Base-by-base conservation (phyloP, 2,329 filamentous ascomycete genomes). In the Cladosporium sp. region DNA sequence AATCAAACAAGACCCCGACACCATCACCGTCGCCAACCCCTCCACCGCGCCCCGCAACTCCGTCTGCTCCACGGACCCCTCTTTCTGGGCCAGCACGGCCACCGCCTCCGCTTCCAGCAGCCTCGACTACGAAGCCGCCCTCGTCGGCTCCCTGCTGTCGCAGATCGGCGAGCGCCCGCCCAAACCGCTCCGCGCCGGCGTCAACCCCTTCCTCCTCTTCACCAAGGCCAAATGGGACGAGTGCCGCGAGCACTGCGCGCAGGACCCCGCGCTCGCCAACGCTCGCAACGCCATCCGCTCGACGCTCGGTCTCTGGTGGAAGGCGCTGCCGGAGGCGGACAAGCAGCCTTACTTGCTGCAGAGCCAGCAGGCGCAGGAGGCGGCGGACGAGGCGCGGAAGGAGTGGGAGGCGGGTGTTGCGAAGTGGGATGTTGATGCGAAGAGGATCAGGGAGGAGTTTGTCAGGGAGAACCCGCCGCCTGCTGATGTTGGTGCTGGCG, bases 281-380 rank as follows among this genome's bases (percentile, higher is more conserved):
- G 73, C 77, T 2, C 77, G 81, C 40, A 78, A 84, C 62, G 89
- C 95, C 64, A 87, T 97, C 52, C 87, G 93, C 33, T 81, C 84
- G 46, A 89, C 90, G 67, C 82, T 93, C 9, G 91, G 91, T 28
- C 85, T 86, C 65, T 91, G 93, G 84, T 98, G 93, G 93, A 88
- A 86, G 61, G 86, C 87, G 46, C 83, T 87, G 0, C 71, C 77
- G 1, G 76, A 82, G 5, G 86, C 87, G 42, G 79, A 83, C 60
- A 88, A 86, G 64, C 78, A 80, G 65, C 91, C 90, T 1, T 97
- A 87, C 63, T 79, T 91, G 45, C 84, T 89, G 28, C 79, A 85
- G 66, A 87, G 87, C 3, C 78, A 84, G 51, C 77, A 78, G 49
- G 85, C 89, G 59, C 91, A 91, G 66, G 76, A 78, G 53, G 75